These are phyloP conservation scores for Dalbergia cochinchinensis DNA, from an alignment of 306 rosid genomes.

Conservation along the genomic window DNA sequence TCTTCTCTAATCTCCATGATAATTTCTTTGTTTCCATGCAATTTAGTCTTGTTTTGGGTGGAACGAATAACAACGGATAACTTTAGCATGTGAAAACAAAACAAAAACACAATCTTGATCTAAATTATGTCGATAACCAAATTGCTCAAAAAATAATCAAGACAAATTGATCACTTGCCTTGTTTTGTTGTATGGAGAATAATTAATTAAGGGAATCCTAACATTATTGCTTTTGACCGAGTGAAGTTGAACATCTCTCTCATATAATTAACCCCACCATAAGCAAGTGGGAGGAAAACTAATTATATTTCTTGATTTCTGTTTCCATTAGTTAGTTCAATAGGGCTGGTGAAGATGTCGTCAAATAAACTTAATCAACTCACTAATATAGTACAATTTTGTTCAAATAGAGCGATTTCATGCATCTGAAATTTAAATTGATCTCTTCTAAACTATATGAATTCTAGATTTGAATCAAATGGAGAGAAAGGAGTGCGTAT, in stretches of 20 bases:
- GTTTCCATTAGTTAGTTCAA: slow-evolving; percentile 40
- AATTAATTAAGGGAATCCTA: slow-evolving; percentile 46
- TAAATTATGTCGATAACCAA: slow-evolving; percentile 36
- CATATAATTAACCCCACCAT: slow-evolving; percentile 40
- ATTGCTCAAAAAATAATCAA: slow-evolving; percentile 36
- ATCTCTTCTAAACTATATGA: slow-evolving; percentile 27
- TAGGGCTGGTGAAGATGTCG: slow-evolving; percentile 15
- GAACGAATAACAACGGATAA: background rate
- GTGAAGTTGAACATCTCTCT: slow-evolving; percentile 40
- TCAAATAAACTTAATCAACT: slow-evolving; percentile 11
- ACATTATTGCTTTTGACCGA: slow-evolving; percentile 56
- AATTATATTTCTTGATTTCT: slow-evolving; percentile 41
- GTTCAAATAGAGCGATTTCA: background rate
- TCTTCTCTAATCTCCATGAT: background rate
- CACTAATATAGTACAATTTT: background rate
- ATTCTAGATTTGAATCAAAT: slow-evolving; percentile 28
- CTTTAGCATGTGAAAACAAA: slow-evolving; percentile 28
- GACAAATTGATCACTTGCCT: slow-evolving; percentile 40
- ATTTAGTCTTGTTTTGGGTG: slow-evolving; percentile 4
- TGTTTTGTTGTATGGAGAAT: slow-evolving; percentile 42
- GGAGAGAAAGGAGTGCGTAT: slow-evolving; percentile 1
- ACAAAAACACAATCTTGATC: slow-evolving; percentile 13
- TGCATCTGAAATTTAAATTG: background rate
- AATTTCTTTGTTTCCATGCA: slow-evolving; percentile 38
- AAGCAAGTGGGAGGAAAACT: slow-evolving; percentile 48